Base-by-base conservation (phyloP, 495 filamentous ascomycete genomes). In the Emericellopsis terricola region DNA sequence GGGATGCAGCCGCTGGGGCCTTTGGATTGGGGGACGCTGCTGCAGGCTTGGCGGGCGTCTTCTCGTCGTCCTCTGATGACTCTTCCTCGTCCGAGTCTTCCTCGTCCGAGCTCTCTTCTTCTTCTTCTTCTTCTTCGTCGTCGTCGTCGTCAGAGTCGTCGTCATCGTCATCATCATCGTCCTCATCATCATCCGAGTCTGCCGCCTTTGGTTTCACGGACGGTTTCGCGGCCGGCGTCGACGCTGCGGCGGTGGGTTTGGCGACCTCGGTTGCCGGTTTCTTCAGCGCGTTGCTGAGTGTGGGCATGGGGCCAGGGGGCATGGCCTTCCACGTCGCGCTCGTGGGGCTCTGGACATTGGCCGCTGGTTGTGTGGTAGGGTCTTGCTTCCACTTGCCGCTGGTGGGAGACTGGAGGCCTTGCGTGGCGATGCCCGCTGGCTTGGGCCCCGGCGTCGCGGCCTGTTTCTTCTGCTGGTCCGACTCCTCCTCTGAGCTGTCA, bases 381-480 rank as follows among this genome's bases (percentile, higher is more conserved):
- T 28, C 32, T 13, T 19, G 42, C 21, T 50, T 51, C 56, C 50
- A 55, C 15, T 49, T 48, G 2, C 43, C 46, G 3, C 51, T 43
- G 9, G 50, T 57, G 7, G 59, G 53, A 2, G 53, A 56, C 34
- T 59, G 59, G 15, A 56, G 43, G 15, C 51, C 46, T 14, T 39
- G 32, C 1, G 20, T 13, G 17, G 20, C 14, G 9, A 4, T 30
- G n/a, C 9, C 4, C 11, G 21, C 20, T 4, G 17, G 29, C 17
- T 11, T 38, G 15, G 8, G 30, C 24, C 11, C 36, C n/a, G n/a
- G n/a, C n/a, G n/a, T n/a, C n/a, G n/a, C n/a, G n/a, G n/a, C n/a
- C n/a, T n/a, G 29, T 20, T 39, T 28, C 1, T 37, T 10, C 20
- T 45, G 27, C 26, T 20, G 24, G 44, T 34, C 31, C 29, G n/a